Evolutionary conservation across 306 rosid genomes (phyloP).

Genomic region (Prunus davidiana): DNA sequence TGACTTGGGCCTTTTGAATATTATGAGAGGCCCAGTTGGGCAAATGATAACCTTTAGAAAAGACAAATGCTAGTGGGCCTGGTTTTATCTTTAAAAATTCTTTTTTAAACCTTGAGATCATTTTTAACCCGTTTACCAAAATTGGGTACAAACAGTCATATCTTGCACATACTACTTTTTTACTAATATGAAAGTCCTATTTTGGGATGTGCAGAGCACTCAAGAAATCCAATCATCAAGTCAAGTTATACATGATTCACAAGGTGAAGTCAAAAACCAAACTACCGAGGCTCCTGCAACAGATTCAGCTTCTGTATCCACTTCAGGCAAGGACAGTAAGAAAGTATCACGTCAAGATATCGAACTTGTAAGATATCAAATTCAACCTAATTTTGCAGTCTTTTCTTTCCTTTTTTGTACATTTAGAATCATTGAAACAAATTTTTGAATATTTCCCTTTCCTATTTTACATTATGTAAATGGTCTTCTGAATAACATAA

Average conservation of each 20-base stretch:
- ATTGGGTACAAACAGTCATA: neutral
- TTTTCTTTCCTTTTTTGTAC: conserved; percentile 12
- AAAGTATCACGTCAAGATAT: conserved; percentile 94
- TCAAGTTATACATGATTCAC: conserved; percentile 73
- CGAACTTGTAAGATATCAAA: conserved; percentile 60
- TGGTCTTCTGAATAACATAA: neutral
- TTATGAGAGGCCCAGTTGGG: too few relatives aligned
- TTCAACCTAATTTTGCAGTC: neutral
- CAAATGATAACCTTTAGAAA: too few relatives aligned
- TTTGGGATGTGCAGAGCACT: conserved; percentile 46
- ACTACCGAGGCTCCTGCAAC: conserved; percentile 74
- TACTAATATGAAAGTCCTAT: conserved; percentile 13
- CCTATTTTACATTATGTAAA: neutral
- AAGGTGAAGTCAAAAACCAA: conserved; percentile 64
- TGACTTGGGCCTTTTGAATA: too few relatives aligned
- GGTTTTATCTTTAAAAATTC: too few relatives aligned
- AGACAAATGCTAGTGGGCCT: too few relatives aligned
- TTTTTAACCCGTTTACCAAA: too few relatives aligned
- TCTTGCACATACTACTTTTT: conserved; percentile 15
- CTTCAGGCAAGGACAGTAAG: conserved; percentile 77
- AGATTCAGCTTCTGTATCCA: conserved; percentile 73
- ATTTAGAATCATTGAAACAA: neutral
- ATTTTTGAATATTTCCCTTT: neutral
- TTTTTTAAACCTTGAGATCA: too few relatives aligned
- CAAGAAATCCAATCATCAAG: conserved; percentile 69